Conservation (phyloP, 2,329 filamentous ascomycete species). For the Samsoniella hepiali region DNA sequence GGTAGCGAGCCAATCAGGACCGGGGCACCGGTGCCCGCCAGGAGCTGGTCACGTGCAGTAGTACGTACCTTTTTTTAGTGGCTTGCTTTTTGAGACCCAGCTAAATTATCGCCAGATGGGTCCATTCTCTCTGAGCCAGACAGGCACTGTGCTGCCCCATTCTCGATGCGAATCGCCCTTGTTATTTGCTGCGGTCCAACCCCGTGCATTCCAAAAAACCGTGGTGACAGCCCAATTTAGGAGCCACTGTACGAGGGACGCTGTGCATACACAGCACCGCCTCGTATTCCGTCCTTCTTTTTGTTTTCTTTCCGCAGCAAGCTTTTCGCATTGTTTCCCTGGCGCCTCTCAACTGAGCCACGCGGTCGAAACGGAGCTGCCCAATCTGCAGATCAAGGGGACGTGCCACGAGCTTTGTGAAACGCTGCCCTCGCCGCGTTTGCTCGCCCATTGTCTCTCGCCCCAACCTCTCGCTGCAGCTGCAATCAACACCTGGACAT, state of each 20-base stretch:
- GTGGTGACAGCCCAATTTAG: slow-evolving; percentile 7
- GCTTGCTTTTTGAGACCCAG: not conserved
- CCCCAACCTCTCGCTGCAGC: not conserved
- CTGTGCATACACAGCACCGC: slow-evolving; percentile 2
- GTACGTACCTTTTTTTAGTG: slow-evolving; percentile 15
- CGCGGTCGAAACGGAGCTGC: not conserved
- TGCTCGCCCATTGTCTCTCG: not conserved
- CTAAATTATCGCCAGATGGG: slow-evolving; percentile 6
- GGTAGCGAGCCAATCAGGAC: slow-evolving; percentile 37
- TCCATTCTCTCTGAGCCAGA: not conserved
- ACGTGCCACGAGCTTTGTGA: slow-evolving; percentile 12
- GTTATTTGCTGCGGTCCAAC: slow-evolving; percentile 11
- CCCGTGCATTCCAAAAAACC: slow-evolving; percentile 13
- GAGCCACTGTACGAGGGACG: not conserved
- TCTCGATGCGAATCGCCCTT: slow-evolving; percentile 12
- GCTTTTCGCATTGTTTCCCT: not conserved
- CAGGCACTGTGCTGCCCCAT: not conserved
- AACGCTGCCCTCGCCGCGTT: slow-evolving; percentile 14
- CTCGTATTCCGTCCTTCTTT: not conserved
- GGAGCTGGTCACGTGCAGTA: slow-evolving; percentile 28
- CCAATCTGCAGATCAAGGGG: slow-evolving; percentile 15
- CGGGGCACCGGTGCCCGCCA: not conserved
- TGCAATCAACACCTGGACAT: not conserved
- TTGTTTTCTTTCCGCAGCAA: not conserved
- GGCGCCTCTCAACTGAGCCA: not conserved